Conservation (phyloP, 305 asterid species). For the Fraxinus floribunda region DNA sequence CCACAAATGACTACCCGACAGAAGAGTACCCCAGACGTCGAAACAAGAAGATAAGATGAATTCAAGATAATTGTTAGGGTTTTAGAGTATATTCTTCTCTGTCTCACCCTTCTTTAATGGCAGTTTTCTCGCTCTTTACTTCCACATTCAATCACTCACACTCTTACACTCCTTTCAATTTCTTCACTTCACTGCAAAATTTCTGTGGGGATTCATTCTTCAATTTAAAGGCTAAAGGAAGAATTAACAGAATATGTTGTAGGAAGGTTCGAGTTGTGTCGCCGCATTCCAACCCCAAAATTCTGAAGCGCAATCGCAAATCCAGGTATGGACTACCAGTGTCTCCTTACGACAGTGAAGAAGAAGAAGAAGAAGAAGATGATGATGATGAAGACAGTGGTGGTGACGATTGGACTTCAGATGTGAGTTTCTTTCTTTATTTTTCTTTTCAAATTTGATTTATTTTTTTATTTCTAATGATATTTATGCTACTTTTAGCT, state of each 20-base stretch:
- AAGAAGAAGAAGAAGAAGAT: slow-evolving; percentile 32
- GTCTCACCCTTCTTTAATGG: slow-evolving; percentile 23
- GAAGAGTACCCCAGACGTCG: not conserved
- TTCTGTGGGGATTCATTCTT: slow-evolving; percentile 11
- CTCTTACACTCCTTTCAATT: slow-evolving; percentile 30
- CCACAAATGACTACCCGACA: not conserved
- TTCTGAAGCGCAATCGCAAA: slow-evolving; percentile 68
- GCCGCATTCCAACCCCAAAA: slow-evolving; percentile 73
- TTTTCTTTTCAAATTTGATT: not conserved
- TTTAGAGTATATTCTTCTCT: slow-evolving; percentile 33
- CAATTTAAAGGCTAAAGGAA: not conserved
- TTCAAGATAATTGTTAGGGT: slow-evolving; percentile 27
- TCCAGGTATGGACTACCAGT: slow-evolving; percentile 58
- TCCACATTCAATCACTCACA: slow-evolving; percentile 26
- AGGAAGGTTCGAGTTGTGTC: slow-evolving; percentile 44
- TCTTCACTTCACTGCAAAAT: slow-evolving; percentile 15
- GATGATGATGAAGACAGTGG: slow-evolving; percentile 26
- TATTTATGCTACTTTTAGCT: slow-evolving; percentile 1
- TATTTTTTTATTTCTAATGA: not conserved
- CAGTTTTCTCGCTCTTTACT: slow-evolving; percentile 33
- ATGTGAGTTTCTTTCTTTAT: slow-evolving; percentile 42
- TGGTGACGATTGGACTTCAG: slow-evolving; percentile 46
- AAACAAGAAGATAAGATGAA: not conserved
- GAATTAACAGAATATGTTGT: slow-evolving; percentile 9
- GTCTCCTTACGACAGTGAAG: slow-evolving; percentile 62